Evolutionary conservation across 2,329 filamentous ascomycete genomes (phyloP).

Genomic region (Neurospora crassa): DNA sequence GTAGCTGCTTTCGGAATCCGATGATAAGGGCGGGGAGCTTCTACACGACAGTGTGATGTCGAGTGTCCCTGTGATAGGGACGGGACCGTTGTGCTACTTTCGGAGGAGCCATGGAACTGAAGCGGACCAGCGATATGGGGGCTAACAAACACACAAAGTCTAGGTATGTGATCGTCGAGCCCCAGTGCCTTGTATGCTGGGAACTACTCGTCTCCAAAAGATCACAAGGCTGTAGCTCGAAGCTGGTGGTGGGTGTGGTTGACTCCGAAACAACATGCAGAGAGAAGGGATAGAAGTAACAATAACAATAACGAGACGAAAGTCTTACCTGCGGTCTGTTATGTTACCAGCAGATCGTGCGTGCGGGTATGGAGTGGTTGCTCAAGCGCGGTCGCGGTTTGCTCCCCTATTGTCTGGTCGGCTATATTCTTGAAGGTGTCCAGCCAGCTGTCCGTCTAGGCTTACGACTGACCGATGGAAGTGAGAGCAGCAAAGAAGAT

Average conservation of each 20-base stretch:
- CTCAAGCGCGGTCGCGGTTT: background rate
- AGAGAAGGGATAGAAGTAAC: background rate
- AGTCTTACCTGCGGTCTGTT: background rate
- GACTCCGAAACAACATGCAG: background rate
- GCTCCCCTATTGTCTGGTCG: background rate
- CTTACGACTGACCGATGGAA: background rate
- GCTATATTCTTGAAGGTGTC: background rate
- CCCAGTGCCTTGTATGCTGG: background rate
- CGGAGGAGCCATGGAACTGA: background rate
- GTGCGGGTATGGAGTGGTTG: background rate
- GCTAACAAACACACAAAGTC: background rate
- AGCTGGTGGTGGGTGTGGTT: background rate
- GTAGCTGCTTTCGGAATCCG: background rate
- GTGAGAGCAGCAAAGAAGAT: background rate
- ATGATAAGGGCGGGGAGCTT: background rate
- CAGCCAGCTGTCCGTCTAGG: background rate
- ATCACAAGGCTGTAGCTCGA: background rate
- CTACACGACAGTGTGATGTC: background rate
- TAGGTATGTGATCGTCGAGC: background rate
- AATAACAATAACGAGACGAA: background rate
- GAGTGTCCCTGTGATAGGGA: background rate
- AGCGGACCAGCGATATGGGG: background rate
- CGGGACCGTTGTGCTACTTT: background rate
- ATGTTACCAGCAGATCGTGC: background rate
- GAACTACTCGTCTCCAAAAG: background rate